Percentiles rank a stretch among this genome's conserved stretches.
These are phyloP conservation scores for Blastocladiella britannica DNA, from an alignment of 192 early-diverging fungal genomes.

Conservation along the genomic window DNA sequence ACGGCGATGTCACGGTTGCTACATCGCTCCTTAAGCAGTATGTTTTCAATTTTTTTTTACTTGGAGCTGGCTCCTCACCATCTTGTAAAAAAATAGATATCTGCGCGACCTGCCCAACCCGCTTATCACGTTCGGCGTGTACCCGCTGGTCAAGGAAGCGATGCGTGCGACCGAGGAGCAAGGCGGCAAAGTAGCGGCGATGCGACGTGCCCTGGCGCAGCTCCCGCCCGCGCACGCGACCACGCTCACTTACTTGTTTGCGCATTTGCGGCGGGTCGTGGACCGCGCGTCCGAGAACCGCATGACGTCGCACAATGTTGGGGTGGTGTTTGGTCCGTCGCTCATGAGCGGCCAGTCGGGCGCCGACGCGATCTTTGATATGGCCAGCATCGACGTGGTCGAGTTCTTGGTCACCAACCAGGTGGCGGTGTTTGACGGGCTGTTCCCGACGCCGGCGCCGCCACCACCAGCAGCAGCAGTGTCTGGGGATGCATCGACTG, in stretches of 20 bases:
- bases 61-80: too few relatives aligned
- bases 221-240: constrained; percentile 39
- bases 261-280: constrained; percentile 43
- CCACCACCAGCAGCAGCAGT: background rate
- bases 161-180: constrained; percentile 10
- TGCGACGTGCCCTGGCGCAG: constrained; percentile 19
- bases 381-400: constrained; percentile 49
- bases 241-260: constrained; percentile 38
- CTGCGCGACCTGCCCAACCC: constrained; percentile 55
- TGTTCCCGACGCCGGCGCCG: background rate
- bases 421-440: background rate
- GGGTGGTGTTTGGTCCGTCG: constrained; percentile 85
- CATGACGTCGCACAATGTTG: constrained; percentile 80
- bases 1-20: constrained; percentile 55
- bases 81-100: too few relatives aligned
- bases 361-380: constrained; percentile 43
- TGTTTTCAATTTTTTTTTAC: too few relatives aligned
- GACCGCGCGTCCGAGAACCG: constrained; percentile 42
- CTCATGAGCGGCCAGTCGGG: constrained; percentile 45
- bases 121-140: constrained; percentile 44
- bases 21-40: constrained; percentile 66
- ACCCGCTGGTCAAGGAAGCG: constrained; percentile 41
- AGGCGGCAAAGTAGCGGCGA: constrained; percentile 22
- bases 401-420: constrained; percentile 41
- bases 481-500: too few relatives aligned